phyloP scores from a whole-genome alignment of 2,329 filamentous ascomycete genomes.

The Penicillium sp. region DNA sequence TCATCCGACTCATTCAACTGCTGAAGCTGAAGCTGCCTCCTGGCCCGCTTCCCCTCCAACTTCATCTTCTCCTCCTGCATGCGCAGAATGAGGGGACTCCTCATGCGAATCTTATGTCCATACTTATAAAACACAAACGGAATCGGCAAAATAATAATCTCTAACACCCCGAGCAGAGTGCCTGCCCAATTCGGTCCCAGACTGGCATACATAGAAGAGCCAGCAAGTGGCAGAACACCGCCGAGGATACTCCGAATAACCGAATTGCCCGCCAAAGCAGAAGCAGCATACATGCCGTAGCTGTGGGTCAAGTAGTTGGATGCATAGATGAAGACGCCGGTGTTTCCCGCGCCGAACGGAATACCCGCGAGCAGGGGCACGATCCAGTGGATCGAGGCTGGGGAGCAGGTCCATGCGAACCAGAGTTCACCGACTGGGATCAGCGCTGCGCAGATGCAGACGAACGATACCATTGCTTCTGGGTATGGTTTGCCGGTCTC shows the following conservation, averaged over 20 bases:
- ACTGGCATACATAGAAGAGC: slow-evolving; percentile 65
- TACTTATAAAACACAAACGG: slow-evolving; percentile 73
- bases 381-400: slow-evolving; percentile 76
- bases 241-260: slow-evolving; percentile 71
- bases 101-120: slow-evolving; percentile 55
- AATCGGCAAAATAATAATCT: slow-evolving; percentile 72
- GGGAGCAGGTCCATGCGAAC: slow-evolving; percentile 86
- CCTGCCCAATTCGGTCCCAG: slow-evolving; percentile 77
- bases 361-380: slow-evolving; percentile 73
- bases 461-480: slow-evolving; percentile 76
- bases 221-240: slow-evolving; percentile 74
- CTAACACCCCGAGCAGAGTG: slow-evolving; percentile 70
- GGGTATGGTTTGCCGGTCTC: slow-evolving; percentile 70
- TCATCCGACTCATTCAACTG: slow-evolving; percentile 8
- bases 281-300: slow-evolving; percentile 79
- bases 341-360: slow-evolving; percentile 75
- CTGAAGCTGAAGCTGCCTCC: slow-evolving; percentile 16
- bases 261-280: slow-evolving; percentile 74
- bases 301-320: slow-evolving; percentile 75
- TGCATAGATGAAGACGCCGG: slow-evolving; percentile 76
- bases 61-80: slow-evolving; percentile 55
- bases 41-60: slow-evolving; percentile 43
- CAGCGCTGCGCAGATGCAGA: slow-evolving; percentile 72
- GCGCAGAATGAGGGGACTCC: slow-evolving; percentile 55
- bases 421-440: slow-evolving; percentile 76